These are phyloP conservation scores for Tricholoma terreum DNA, from an alignment of 768 basidiomycete genomes.

Conservation along the genomic window DNA sequence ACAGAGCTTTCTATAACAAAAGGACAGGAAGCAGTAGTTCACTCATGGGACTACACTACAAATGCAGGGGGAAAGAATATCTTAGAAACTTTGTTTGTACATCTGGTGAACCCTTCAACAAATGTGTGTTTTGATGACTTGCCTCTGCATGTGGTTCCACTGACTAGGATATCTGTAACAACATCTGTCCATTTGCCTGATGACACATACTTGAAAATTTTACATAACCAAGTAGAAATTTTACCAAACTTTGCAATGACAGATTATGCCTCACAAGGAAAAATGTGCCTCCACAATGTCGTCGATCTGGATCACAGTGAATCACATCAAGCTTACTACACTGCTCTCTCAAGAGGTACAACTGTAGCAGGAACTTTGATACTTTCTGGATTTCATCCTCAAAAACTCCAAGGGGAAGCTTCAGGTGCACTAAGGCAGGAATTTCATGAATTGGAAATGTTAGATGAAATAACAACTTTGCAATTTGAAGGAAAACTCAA, in stretches of 20 bases:
- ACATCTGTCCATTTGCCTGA: slow-evolving; percentile 25
- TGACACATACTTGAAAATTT: slow-evolving; percentile 9
- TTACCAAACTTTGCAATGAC: too few relatives aligned
- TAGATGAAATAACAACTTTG: slow-evolving; percentile 12
- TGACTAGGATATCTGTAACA: not conserved
- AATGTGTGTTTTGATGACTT: slow-evolving; percentile 20
- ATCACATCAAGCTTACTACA: too few relatives aligned
- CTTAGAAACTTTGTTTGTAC: slow-evolving; percentile 28
- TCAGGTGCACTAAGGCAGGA: slow-evolving; percentile 15
- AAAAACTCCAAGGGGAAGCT: slow-evolving; percentile 12
- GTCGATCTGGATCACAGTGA: not conserved
- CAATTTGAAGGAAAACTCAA: not conserved
- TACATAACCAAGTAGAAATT: slow-evolving; percentile 12
- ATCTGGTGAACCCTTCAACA: slow-evolving; percentile 20
- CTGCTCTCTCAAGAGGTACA: slow-evolving; percentile 25
- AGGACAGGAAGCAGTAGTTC: slow-evolving; percentile 10
- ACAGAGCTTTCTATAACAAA: too few relatives aligned
- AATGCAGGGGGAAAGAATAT: slow-evolving; percentile 5
- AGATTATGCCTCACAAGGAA: slow-evolving; percentile 20
- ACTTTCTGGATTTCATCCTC: not conserved
- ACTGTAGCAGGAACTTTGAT: slow-evolving; percentile 15
- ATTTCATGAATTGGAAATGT: slow-evolving; percentile 13
- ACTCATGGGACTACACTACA: slow-evolving; percentile 7
- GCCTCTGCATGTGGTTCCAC: slow-evolving; percentile 23
- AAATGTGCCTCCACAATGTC: not conserved